Evolutionary conservation across 768 basidiomycete genomes (phyloP).

Genomic region (Pisolithus orientalis): DNA sequence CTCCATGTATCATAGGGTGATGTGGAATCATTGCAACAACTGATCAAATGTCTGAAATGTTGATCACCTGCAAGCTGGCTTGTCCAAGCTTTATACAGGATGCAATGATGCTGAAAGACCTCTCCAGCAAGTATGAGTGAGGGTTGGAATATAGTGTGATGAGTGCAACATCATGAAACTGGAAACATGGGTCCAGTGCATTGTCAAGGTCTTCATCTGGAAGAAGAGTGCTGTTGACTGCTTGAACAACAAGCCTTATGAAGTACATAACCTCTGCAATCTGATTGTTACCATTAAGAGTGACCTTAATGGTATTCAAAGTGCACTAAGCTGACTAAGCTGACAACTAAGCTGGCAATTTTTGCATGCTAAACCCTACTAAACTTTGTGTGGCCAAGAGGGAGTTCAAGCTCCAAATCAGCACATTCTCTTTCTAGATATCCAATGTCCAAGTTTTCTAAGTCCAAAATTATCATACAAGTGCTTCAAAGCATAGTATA

Average conservation of each 20-base stretch:
- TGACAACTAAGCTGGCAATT: no score
- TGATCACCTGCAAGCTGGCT: not conserved
- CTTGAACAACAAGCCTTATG: not conserved
- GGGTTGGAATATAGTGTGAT: constrained; percentile 17
- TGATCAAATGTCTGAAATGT: not conserved
- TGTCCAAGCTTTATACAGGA: constrained; percentile 1
- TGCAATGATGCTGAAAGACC: not conserved
- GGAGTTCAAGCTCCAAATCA: no score
- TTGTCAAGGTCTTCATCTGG: not conserved
- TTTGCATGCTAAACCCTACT: no score
- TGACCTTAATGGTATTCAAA: no score
- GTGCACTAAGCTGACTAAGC: no score
- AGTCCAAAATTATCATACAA: no score
- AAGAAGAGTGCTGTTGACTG: not conserved
- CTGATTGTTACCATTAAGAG: not conserved
- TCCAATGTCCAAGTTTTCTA: no score
- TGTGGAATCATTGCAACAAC: constrained; percentile 8
- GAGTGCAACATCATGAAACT: constrained; percentile 10
- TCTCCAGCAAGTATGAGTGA: constrained; percentile 5
- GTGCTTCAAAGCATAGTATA: no score
- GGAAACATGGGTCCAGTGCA: not conserved
- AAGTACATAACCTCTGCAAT: not conserved
- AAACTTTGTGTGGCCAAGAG: no score
- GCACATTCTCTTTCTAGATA: no score
- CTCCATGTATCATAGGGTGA: no score